Base-by-base conservation (phyloP, 176 grass and related monocot species). In the Dendrocalamus sinicus region DNA sequence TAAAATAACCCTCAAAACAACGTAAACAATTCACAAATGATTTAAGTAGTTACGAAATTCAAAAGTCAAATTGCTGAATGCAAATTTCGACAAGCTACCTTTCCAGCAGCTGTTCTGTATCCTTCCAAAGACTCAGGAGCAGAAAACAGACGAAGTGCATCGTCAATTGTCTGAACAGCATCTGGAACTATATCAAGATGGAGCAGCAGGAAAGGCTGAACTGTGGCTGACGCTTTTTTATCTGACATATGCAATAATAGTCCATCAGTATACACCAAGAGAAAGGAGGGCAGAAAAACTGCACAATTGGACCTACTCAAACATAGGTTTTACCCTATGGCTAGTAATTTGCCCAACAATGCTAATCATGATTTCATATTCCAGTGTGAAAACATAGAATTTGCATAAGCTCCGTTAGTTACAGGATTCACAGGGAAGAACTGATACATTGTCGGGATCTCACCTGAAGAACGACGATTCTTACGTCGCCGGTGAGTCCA, bases 101-200 rank as follows among this genome's bases (percentile, higher is more conserved):
- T 99, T 78, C 94, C 93, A 80, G 86, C 72, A 90, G 93, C 78
- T 72, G 94, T 86, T 91, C 88, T 92, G 72, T 99, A 99, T 69
- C 94, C 96, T 96, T 99, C 96, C 72, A 99, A 86, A 75, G 88
- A 94, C 88, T 99, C 96, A 3, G 92, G 84, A 73, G 90, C 50
- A 73, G 86, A 92, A 63, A 99, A 99, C 13, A 96, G 72, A 91
- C 47, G 88, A 73, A 99, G 86, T 64, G 96, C 96, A 77, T 96
- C 88, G 13, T 91, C 89, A 40, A 99, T 91, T 11, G 88, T 92
- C 24, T 91, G 88, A 88, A 99, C 86, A 57, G 76, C 52, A 52
- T 96, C 93, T 48, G 93, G 90, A 50, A 96, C 92, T 86, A 99
- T 99, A 76, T 99, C 96, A 77, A 99, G 96, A 86, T 99, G 96